Evolutionary conservation across 73 alveolate genomes (phyloP).

Genomic region (Symbiodinium pilosum): DNA sequence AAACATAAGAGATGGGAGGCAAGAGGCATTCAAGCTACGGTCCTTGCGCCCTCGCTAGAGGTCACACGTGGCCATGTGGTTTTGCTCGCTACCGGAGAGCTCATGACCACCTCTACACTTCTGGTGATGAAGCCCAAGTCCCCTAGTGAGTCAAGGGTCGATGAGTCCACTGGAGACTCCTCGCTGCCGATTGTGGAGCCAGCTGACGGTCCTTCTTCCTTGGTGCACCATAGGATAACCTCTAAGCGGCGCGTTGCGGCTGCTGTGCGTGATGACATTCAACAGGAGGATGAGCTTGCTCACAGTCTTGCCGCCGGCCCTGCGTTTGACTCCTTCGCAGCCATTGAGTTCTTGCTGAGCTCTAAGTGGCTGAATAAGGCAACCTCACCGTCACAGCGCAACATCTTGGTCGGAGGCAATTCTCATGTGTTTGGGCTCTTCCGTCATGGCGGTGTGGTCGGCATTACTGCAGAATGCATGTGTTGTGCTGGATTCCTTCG

Average conservation of each 20-base stretch:
- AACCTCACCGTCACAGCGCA: not conserved
- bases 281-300: not conserved
- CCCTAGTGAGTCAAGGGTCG: rapidly evolving
- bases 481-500: not conserved
- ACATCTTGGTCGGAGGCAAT: not conserved
- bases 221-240: not conserved
- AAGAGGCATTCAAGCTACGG: not conserved
- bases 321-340: not conserved
- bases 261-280: not conserved
- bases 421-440: not conserved
- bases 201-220: not conserved
- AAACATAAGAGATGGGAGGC: not conserved
- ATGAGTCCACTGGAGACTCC: not conserved
- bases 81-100: not conserved
- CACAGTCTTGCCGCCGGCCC: not conserved
- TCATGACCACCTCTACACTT: not conserved
- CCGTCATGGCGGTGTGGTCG: not conserved
- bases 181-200: not conserved
- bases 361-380: not conserved
- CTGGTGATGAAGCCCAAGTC: not conserved
- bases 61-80: not conserved
- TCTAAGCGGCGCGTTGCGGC: not conserved
- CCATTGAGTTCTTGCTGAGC: not conserved
- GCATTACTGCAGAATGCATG: not conserved
- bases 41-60: not conserved